Evolutionary conservation across 148 eudicot species (phyloP), one percentile per base, ranked within the genome.

Genomic region (Oxyria digyna): DNA sequence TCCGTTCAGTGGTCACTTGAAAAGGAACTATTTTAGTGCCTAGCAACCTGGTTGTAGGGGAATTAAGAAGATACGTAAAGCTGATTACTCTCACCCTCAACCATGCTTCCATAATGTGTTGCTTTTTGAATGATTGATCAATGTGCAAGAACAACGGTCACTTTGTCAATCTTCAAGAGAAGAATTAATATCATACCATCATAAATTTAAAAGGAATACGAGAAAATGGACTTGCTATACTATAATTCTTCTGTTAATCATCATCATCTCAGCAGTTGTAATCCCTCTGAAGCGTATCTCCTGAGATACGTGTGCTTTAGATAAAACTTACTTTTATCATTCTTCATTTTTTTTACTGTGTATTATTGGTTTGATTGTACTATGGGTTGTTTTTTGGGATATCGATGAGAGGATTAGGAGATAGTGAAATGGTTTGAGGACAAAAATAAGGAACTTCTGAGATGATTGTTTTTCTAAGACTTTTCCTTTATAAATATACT

Each of bases 201-300:
- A n/a, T n/a, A n/a, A n/a, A n/a, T n/a, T n/a, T n/a, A n/a, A 65
- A 41, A 65, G 20, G 45, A 65, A 65, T 37, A 37, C 42, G 1
- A 37, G 68, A 7, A 65, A 65, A 65, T 65, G 68, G 68, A 65
- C 68, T 65, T 65, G 68, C 43, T 65, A 65, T 65, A 27, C 27
- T 38, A 65, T 65, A 20, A 65, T 65, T 65, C 43, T 65, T 24
- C 20, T 65, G 15, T 12, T 23, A 7, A 65, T 65, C 43, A 65
- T 65, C 45, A 37, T 65, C 68, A 20, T 37, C 18, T 10, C 24
- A 54, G 62, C 62, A 24, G 62, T 54, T 54, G 62, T 54, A 24
- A 24, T 54, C 31, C 62, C 62, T 54, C 62, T 54, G 32, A 54
- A 54, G 15, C 31, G 31, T 23, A 10, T 24, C 29, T 54, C 62